A percentile compares a stretch with the other conserved stretches of the same genome.
Conservation (phyloP, 1,284 basidiomycete species). For the Mycosarcoma mackinlayi region DNA sequence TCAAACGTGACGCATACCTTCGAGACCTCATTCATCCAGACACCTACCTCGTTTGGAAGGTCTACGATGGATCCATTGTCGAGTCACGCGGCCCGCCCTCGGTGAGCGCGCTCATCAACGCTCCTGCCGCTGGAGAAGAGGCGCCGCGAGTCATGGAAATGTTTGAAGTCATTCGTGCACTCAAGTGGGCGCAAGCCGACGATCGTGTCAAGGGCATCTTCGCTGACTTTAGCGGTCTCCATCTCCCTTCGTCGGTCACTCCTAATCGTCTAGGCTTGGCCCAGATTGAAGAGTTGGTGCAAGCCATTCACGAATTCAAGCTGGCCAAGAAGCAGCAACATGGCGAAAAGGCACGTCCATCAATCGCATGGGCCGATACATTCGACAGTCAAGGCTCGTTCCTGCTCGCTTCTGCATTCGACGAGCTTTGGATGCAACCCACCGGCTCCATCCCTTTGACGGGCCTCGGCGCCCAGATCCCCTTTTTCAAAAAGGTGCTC, state of each 20-base stretch:
- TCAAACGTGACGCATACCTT: conserved; percentile 46
- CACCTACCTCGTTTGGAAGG: conserved; percentile 66
- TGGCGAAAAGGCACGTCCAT: conserved; percentile 51
- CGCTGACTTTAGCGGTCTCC: conserved; percentile 69
- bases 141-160: conserved; percentile 66
- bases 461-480: conserved; percentile 62
- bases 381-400: conserved; percentile 69
- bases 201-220: conserved; percentile 69
- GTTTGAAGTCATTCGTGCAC: conserved; percentile 68
- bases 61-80: conserved; percentile 66
- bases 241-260: conserved; percentile 66
- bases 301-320: conserved; percentile 69
- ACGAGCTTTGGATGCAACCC: conserved; percentile 70
- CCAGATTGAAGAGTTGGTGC: conserved; percentile 70
- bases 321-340: conserved; percentile 67
- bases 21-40: conserved; percentile 55
- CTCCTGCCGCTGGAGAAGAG: conserved; percentile 49
- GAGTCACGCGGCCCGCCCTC: conserved; percentile 50
- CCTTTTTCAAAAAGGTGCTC: conserved; percentile 66
- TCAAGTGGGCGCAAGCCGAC: conserved; percentile 69
- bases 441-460: conserved; percentile 69
- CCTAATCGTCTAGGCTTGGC: conserved; percentile 68
- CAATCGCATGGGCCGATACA: conserved; percentile 69
- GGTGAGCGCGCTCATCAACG: conserved; percentile 47
- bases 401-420: conserved; percentile 68